Base-by-base conservation (phyloP, 225 moss, liverwort and hornwort species). In the Pleurozium schreberi region DNA sequence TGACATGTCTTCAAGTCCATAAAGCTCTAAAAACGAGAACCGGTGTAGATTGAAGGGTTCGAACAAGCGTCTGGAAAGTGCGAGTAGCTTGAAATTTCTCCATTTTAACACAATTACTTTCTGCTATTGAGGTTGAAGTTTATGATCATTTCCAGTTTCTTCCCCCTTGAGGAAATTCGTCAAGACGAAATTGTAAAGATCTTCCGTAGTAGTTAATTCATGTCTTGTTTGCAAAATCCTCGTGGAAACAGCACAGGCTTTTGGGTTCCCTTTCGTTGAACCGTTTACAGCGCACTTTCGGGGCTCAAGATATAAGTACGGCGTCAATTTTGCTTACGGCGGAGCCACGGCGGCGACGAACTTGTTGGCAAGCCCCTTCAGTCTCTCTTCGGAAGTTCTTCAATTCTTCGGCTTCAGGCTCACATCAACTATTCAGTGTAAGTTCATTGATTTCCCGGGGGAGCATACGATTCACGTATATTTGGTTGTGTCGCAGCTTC, bases 321-420 rank as follows among this genome's bases (percentile, higher is more conserved):
- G 90, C 75, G 92, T 87, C n/a, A 92, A 90, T 85, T 92, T 92
- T 50, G 92, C 92, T 3, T 89, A 68, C 63, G 87, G 62, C 62
- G 92, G 90, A 85, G 92, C 90, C 62, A 90, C 87, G 6, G 92
- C 92, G 57, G 88, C 62, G 34, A 63, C 75, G 47, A 63, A 92
- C 68, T 87, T 88, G 75, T 62, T 88, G 59, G 36, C 53, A 16
- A 89, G 68, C 53, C 90, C 87, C 22, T 81, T 92, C 53, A 89
- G 79, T 87, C 89, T 90, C 27, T 45, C 80, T 26, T 23, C 67
- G 16, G 90, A 92, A 55, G 20, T 92, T 89, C 55, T 84, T 5
- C 69, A 89, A 76, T 92, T 90, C 84, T 57, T 68, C 38, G 23
- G 10, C 49, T 87, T 90, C 92, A 92, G 3, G 87, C 40, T n/a